Evolutionary conservation across 148 eudicot species (phyloP).

Genomic region (Beta vulgaris): DNA sequence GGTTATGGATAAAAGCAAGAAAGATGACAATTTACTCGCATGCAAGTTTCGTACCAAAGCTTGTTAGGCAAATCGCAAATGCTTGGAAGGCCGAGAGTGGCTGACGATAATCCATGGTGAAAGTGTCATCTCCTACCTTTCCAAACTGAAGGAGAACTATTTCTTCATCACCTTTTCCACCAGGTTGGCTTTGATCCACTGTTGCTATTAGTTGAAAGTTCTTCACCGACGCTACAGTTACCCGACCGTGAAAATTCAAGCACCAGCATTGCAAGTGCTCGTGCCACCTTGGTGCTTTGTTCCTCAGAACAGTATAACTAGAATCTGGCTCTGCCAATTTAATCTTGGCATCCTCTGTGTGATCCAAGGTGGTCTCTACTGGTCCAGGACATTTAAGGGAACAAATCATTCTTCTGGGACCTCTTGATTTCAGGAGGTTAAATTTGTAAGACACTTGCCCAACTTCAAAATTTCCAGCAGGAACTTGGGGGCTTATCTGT

Average conservation of each 20-base stretch:
- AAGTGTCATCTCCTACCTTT: conserved; percentile 78
- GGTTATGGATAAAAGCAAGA: conserved; percentile 3
- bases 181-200: conserved; percentile 81
- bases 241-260: conserved; percentile 94
- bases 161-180: conserved; percentile 85
- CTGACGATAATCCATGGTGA: conserved; percentile 94
- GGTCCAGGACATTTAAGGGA: conserved; percentile 57
- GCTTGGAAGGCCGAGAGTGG: conserved; percentile 96
- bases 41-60: conserved; percentile 95
- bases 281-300: conserved; percentile 97
- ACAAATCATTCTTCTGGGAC: conserved; percentile 91
- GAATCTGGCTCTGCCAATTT: conserved; percentile 37
- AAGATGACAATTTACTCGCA: conserved; percentile 52
- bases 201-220: conserved; percentile 89
- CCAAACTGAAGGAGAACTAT: conserved; percentile 93
- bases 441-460: conserved; percentile 86
- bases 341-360: conserved; percentile 20
- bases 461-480: conserved; percentile 82
- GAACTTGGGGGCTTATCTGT: conserved; percentile 91
- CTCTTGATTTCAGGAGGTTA: conserved; percentile 89
- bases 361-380: conserved; percentile 26
- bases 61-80: conserved; percentile 90
- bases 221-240: conserved; percentile 92
- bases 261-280: conserved; percentile 98
- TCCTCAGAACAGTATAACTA: conserved; percentile 53